phyloP scores from a whole-genome alignment of 305 asterid genomes.

The Fraxinus dipetala region DNA sequence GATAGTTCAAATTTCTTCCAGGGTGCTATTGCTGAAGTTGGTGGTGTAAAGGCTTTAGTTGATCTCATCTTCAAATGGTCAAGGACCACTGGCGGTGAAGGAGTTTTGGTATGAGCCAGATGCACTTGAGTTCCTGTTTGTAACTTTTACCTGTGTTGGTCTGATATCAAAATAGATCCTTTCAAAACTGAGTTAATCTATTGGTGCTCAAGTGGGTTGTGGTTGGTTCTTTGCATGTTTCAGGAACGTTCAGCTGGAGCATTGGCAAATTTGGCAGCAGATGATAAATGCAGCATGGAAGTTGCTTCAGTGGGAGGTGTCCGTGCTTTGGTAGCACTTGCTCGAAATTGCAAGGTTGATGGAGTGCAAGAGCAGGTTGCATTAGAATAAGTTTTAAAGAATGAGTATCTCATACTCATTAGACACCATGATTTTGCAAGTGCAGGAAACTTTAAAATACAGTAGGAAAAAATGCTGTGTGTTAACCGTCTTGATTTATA shows the following conservation, averaged over 20 bases:
- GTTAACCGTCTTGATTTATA: neutral
- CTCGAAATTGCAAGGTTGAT: slow-evolving; percentile 69
- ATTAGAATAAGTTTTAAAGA: slow-evolving; percentile 10
- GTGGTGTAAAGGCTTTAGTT: slow-evolving; percentile 87
- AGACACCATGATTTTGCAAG: slow-evolving; percentile 8
- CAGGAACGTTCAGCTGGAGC: slow-evolving; percentile 98
- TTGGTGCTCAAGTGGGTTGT: slow-evolving; percentile 21
- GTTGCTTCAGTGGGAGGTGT: slow-evolving; percentile 76
- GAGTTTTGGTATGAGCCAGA: slow-evolving; percentile 66
- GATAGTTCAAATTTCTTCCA: slow-evolving; percentile 32
- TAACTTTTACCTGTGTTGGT: slow-evolving; percentile 13
- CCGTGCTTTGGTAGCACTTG: slow-evolving; percentile 69
- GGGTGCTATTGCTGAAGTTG: slow-evolving; percentile 86
- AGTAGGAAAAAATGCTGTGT: neutral
- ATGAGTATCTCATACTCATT: neutral
- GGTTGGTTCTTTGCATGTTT: slow-evolving; percentile 22
- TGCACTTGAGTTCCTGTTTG: neutral
- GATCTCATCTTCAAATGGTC: slow-evolving; percentile 90
- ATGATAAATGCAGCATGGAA: slow-evolving; percentile 84
- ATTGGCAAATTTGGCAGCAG: slow-evolving; percentile 90
- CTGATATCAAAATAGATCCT: slow-evolving; percentile 1
- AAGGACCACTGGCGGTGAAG: slow-evolving; percentile 57
- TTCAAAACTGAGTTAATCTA: slow-evolving; percentile 8
- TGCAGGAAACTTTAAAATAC: neutral
- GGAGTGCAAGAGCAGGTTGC: slow-evolving; percentile 96